Base-by-base conservation (phyloP, 768 basidiomycete species). In the Hirschioporus abietinus region DNA sequence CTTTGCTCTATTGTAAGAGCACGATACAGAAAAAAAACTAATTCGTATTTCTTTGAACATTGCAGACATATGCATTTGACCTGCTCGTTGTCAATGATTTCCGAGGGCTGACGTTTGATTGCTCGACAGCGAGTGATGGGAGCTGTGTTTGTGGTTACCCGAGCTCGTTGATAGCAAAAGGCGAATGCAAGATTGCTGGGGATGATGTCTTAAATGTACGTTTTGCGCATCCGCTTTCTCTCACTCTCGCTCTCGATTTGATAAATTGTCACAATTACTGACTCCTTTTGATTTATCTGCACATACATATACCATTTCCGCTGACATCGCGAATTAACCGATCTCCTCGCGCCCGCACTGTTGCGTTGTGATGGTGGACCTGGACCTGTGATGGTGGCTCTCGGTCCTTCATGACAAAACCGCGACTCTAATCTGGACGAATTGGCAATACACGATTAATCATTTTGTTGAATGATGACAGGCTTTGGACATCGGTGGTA, bases 71-170 rank as follows among this genome's bases (percentile, higher is more conserved):
- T 58, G 72, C 72, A n/a, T 75, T 75, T 63, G 65, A 72, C 36
- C 66, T 72, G 42, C 68, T 72, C 18, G 67, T 73, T 60, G 66
- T 82, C 78, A 84, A 82, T 25, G 86, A 87, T 70, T 71, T 87
- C 25, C 73, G 75, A 35, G 85, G 83, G 0, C 70, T 85, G 8
- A 74, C 69, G 6, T 83, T 87, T 72, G 70, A 68, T 1, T 86
- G 85, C 72, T 64, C 73, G 7, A 79, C 73, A 1, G 63, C 74
- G 7, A 66, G 72, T 8, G 72, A 80, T 58, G 79, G 76, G 2
- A 64, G 71, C 7, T 85, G 84, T 66, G 68, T 71, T 8, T 88
- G 86, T 66, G 81, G 83, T 3, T 86, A 84, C 71, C 81, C 85
- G 12, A 80, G 81, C 15, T 81, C 83, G 1, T 68, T 75, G 58